A percentile compares a stretch with the other conserved stretches of the same genome.
Evolutionary conservation across 345 rosid species (phyloP).

Genomic region (Microcos paniculata): DNA sequence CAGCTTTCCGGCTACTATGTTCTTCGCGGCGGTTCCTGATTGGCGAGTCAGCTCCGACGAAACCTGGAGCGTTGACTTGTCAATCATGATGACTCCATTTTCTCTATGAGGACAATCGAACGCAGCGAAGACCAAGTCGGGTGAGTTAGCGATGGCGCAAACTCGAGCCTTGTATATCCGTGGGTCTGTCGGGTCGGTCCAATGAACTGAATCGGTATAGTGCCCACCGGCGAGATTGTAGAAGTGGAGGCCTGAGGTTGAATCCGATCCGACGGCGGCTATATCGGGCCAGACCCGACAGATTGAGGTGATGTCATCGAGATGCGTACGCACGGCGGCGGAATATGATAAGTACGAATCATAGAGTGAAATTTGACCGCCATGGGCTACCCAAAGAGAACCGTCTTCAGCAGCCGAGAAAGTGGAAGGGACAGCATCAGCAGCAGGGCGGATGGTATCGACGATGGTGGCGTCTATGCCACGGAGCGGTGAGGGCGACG

Average conservation of each 20-base stretch:
- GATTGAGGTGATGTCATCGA: constrained; percentile 64
- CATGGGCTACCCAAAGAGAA: constrained; percentile 86
- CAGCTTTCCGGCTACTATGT: constrained; percentile 61
- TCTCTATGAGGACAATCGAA: constrained; percentile 81
- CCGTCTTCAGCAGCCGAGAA: constrained; percentile 69
- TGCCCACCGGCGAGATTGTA: constrained; percentile 61
- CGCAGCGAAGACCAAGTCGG: constrained; percentile 56
- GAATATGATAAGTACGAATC: constrained; percentile 68
- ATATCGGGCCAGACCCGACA: constrained; percentile 60
- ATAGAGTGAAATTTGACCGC: constrained; percentile 82
- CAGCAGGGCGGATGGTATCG: constrained; percentile 60
- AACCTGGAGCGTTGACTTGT: constrained; percentile 75
- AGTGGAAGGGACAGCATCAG: constrained; percentile 66
- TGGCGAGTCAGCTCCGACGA: constrained; percentile 60
- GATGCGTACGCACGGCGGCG: constrained; percentile 75
- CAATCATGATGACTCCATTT: constrained; percentile 63
- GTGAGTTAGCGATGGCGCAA: constrained; percentile 58
- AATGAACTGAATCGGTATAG: constrained; percentile 64
- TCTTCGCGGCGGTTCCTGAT: constrained; percentile 65
- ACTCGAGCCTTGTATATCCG: constrained; percentile 77
- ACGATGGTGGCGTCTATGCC: constrained; percentile 76
- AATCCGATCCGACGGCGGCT: constrained; percentile 69
- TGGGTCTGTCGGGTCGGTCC: constrained; percentile 84
- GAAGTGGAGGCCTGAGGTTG: constrained; percentile 75
- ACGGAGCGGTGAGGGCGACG: constrained; percentile 58